Evolutionary conservation across 116 monocot genomes (phyloP).

Genomic region (Cymodocea nodosa): DNA sequence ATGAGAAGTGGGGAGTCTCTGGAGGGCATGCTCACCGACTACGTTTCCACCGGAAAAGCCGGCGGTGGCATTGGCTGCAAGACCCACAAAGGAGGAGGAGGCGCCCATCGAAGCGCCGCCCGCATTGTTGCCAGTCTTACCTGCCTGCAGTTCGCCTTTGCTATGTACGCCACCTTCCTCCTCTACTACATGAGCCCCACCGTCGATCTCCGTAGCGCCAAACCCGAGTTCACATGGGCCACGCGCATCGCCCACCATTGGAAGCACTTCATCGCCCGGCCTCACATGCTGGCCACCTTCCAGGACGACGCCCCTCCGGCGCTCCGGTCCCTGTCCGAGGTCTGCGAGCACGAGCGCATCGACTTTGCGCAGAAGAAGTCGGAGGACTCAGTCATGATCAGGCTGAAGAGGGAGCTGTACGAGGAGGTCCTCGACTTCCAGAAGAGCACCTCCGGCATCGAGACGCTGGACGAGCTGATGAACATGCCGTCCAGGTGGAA

Average conservation of each 20-base stretch:
- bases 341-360: constrained; percentile 66
- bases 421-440: constrained; percentile 61
- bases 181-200: constrained; percentile 92
- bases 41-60: constrained; percentile 35
- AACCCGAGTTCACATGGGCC: constrained; percentile 76
- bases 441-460: constrained; percentile 26
- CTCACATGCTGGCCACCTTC: constrained; percentile 24
- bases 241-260: constrained; percentile 63
- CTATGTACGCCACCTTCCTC: constrained; percentile 84
- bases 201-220: constrained; percentile 42
- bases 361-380: constrained; percentile 90
- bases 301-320: constrained; percentile 15
- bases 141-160: constrained; percentile 70
- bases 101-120: constrained; percentile 10
- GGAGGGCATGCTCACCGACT: constrained; percentile 63
- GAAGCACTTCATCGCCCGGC: constrained; percentile 54
- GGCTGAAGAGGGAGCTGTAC: constrained; percentile 68
- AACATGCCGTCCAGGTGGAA: constrained; percentile 63
- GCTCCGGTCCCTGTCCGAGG: constrained; percentile 17
- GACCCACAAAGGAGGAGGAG: constrained; percentile 4
- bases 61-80: constrained; percentile 21
- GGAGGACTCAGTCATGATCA: constrained; percentile 58
- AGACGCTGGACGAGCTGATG: constrained; percentile 64
- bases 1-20: constrained; percentile 57
- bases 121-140: constrained; percentile 62